These are phyloP conservation scores for Pythium aristosporum DNA, from an alignment of 352 stramenopile species.

Conservation along the genomic window DNA sequence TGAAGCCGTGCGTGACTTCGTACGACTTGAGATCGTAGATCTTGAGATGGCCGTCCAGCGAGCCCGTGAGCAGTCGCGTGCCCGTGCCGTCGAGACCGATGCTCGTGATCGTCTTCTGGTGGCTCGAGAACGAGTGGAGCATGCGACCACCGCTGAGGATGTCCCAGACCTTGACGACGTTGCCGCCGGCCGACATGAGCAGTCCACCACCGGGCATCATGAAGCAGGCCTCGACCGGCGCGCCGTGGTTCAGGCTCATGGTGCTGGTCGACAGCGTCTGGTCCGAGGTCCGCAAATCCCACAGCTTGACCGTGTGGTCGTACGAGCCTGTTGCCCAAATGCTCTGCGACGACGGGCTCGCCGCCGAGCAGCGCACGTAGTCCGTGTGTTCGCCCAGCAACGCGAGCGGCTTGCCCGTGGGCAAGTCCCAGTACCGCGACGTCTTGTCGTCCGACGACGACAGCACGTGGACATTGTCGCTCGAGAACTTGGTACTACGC, in stretches of 20 bases:
- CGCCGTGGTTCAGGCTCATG: constrained; percentile 80
- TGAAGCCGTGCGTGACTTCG: constrained; percentile 88
- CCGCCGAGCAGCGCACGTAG: constrained; percentile 82
- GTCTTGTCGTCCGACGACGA: constrained; percentile 91
- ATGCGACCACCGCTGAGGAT: constrained; percentile 84
- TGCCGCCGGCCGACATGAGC: constrained; percentile 84
- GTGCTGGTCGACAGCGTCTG: constrained; percentile 48
- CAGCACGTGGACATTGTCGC: constrained; percentile 85
- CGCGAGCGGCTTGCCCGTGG: constrained; percentile 75
- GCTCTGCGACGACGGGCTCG: constrained; percentile 69
- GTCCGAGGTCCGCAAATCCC: constrained; percentile 86
- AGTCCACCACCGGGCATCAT: constrained; percentile 84
- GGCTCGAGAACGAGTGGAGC: constrained; percentile 88
- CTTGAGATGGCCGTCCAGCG: constrained; percentile 92
- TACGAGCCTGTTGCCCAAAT: constrained; percentile 90
- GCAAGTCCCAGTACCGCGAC: constrained; percentile 85
- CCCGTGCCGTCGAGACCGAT: constrained; percentile 85
- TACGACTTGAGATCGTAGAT: constrained; percentile 93
- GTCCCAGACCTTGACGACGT: constrained; percentile 93
- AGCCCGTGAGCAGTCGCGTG: constrained; percentile 87
- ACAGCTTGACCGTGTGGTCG: constrained; percentile 93
- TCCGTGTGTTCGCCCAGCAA: constrained; percentile 84
- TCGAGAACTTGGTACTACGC: constrained; percentile 76
- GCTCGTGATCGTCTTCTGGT: constrained; percentile 94
- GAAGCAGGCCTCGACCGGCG: constrained; percentile 87